Base-by-base conservation (phyloP, 768 basidiomycete species). In the Mycena capillaripes region DNA sequence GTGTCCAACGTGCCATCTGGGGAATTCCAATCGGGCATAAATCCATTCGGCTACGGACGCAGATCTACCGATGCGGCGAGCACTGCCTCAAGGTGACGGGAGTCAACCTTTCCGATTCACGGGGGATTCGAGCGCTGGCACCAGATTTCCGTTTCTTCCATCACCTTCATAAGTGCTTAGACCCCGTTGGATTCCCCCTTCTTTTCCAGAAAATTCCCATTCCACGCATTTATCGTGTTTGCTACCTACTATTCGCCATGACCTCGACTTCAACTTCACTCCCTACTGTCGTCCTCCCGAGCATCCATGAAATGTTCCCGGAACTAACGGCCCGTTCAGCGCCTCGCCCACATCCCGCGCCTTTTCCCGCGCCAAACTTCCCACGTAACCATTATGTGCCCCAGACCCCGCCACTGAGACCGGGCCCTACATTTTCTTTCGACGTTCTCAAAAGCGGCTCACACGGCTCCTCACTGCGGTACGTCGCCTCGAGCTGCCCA, bases 271-370 rank as follows among this genome's bases (percentile, higher is more conserved):
- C 69, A 38, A 34, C 30, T 8, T 69, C 57, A 23, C 17, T 16
- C 34, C 30, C 25, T 12, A 25, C 38, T 3, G 25, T 71, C 46
- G 48, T 66, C n/a, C 64, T 71, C n/a, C 70, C 70, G 1, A 65
- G 70, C 40, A 66, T 71, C 34, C 70, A 59, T 1, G 70, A 71
- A 14, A 71, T 71, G 48, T 71, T 71, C 56, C 70, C 70, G 12
- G 69, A 70, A 36, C 56, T 70, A 25, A 50, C 58, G 40, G 55
- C 55, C n/a, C 66, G 38, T 40, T 6, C 62, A 4, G 34, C 17
- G 38, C 14, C 12, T 46, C 40, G 34, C 34, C 23, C 27, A 23
- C 62, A 6, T 38, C 17, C 40, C 55, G 27, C 29, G 21, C 42
- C 14, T 34, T 16, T 3, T 23, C 61, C 36, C 30, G 5, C 23